Conservation (phyloP, 129 eudicot species). For the Helichrysum umbraculigerum region DNA sequence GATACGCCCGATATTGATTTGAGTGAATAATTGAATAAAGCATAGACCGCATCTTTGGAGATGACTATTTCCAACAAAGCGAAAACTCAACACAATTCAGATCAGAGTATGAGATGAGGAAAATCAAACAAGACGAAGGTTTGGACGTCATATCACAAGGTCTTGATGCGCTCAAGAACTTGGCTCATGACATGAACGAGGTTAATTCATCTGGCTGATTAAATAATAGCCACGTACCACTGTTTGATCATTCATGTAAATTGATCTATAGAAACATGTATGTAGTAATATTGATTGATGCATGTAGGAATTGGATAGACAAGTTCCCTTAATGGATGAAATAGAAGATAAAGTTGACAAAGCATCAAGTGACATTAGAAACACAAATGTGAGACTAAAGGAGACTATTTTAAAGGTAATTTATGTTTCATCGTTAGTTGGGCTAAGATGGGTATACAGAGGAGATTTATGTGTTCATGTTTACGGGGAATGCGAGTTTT, state of each 20-base stretch:
- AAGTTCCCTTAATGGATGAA: slow-evolving; percentile 66
- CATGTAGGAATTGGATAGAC: slow-evolving; percentile 57
- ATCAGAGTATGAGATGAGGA: slow-evolving; percentile 61
- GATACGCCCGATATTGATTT: neutral
- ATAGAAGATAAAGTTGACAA: slow-evolving; percentile 65
- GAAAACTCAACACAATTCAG: slow-evolving; percentile 52
- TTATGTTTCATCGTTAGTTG: neutral
- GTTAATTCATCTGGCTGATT: neutral
- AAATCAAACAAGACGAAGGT: slow-evolving; percentile 67
- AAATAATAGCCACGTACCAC: too few species aligned
- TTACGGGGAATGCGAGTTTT: too few species aligned
- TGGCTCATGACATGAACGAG: slow-evolving; percentile 78
- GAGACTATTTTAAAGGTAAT: slow-evolving; percentile 47
- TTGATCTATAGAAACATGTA: too few species aligned
- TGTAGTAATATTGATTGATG: too few species aligned
- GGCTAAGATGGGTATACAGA: too few species aligned
- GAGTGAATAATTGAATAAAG: neutral
- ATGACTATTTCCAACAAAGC: slow-evolving; percentile 48
- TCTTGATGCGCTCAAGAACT: slow-evolving; percentile 56
- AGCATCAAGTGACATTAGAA: slow-evolving; percentile 43
- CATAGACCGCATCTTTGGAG: slow-evolving; percentile 45
- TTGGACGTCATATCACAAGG: slow-evolving; percentile 62
- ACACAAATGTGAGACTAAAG: slow-evolving; percentile 58
- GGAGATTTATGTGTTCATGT: too few species aligned
- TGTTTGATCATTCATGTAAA: too few species aligned